These are phyloP conservation scores for Talaromyces sp. DNA, from an alignment of 2,329 filamentous ascomycete genomes.

Conservation along the genomic window DNA sequence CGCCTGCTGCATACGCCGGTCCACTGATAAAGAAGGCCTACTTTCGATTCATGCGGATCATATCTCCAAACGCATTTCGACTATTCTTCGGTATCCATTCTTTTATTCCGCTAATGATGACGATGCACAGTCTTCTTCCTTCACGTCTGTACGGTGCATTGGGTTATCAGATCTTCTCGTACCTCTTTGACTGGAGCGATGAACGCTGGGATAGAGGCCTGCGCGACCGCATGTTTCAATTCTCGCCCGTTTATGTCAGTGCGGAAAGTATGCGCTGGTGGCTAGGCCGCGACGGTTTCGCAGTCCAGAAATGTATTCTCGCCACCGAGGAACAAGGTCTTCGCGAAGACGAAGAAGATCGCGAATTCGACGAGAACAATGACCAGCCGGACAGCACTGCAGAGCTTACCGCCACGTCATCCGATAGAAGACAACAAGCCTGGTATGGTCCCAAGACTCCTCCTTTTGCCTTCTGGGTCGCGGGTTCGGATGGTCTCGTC, in stretches of 20 bases:
- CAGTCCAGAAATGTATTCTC: conserved; percentile 79
- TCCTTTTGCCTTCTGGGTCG: conserved; percentile 84
- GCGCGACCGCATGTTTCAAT: conserved; percentile 81
- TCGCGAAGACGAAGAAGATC: conserved; percentile 50
- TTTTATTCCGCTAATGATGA: conserved; percentile 93
- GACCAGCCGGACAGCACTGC: neutral
- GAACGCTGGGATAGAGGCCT: conserved; percentile 76
- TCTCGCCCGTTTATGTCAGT: conserved; percentile 84
- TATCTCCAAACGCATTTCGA: conserved; percentile 72
- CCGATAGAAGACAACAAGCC: conserved; percentile 47
- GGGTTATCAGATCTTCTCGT: conserved; percentile 85
- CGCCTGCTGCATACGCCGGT: conserved; percentile 85
- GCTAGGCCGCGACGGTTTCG: conserved; percentile 83
- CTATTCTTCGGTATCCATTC: conserved; percentile 85
- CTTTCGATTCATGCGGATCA: conserved; percentile 84
- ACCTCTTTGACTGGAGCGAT: conserved; percentile 86
- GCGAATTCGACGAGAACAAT: conserved; percentile 23
- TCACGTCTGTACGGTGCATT: conserved; percentile 70
- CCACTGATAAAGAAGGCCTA: conserved; percentile 81
- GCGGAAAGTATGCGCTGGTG: conserved; percentile 94
- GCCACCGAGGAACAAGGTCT: conserved; percentile 69
- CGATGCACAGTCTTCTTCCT: conserved; percentile 66
- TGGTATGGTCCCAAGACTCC: conserved; percentile 82
- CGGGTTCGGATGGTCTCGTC: conserved; percentile 76
- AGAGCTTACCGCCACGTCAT: neutral